A percentile compares a stretch with the other conserved stretches of the same genome.
phyloP scores from a whole-genome alignment of 2,329 filamentous ascomycete genomes.

The Microdochium paspali region DNA sequence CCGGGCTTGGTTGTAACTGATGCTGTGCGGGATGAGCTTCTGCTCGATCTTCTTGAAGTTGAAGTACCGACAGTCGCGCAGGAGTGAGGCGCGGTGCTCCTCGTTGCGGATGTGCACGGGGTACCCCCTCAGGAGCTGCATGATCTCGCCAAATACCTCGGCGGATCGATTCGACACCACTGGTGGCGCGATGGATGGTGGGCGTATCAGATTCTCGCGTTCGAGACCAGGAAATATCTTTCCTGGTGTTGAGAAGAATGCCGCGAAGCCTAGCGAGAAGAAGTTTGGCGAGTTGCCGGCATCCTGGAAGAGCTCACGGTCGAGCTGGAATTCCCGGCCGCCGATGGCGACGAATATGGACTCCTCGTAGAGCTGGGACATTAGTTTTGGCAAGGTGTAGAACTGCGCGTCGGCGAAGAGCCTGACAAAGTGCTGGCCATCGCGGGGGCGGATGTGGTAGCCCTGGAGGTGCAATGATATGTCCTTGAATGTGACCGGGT shows the following conservation, averaged over 20 bases:
- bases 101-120: slow-evolving; percentile 68
- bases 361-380: slow-evolving; percentile 83
- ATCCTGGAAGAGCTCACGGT: slow-evolving; percentile 73
- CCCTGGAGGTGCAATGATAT: slow-evolving; percentile 88
- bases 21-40: slow-evolving; percentile 66
- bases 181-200: slow-evolving; percentile 77
- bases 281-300: slow-evolving; percentile 93
- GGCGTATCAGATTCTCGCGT: slow-evolving; percentile 68
- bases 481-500: slow-evolving; percentile 79
- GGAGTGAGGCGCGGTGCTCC: slow-evolving; percentile 64
- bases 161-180: slow-evolving; percentile 71
- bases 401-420: slow-evolving; percentile 94
- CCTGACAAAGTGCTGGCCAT: slow-evolving; percentile 82
- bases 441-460: slow-evolving; percentile 74
- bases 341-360: slow-evolving; percentile 91
- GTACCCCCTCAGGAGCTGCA: slow-evolving; percentile 78
- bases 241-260: slow-evolving; percentile 73
- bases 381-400: slow-evolving; percentile 80
- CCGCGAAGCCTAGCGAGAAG: slow-evolving; percentile 82
- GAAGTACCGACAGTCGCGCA: slow-evolving; percentile 86
- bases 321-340: slow-evolving; percentile 78
- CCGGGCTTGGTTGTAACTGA: slow-evolving; percentile 64
- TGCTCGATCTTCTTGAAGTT: slow-evolving; percentile 90
- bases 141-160: slow-evolving; percentile 74
- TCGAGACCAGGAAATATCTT: slow-evolving; percentile 83